Conservation (phyloP, 2,329 filamentous ascomycete genomes). For the Xylariaceae sp. region DNA sequence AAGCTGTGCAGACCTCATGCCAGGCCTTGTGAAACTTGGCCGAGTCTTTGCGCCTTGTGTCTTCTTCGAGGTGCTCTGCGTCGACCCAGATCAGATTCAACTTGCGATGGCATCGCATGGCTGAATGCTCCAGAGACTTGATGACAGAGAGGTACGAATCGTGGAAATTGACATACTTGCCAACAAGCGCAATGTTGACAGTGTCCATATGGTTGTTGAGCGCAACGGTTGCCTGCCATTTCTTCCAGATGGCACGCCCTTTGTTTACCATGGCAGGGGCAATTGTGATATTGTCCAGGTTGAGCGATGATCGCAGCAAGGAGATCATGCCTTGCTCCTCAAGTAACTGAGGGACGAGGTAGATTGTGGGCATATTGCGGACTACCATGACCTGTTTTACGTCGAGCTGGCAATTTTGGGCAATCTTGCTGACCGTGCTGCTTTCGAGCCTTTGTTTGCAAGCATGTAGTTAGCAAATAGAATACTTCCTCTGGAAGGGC, state of each 20-base stretch:
- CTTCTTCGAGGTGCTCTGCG: conserved; percentile 70
- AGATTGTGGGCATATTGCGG: conserved; percentile 80
- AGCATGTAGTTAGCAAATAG: no score
- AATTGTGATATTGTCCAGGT: conserved; percentile 51
- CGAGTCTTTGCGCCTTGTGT: conserved; percentile 53
- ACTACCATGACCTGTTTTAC: conserved; percentile 82
- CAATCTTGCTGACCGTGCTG: conserved; percentile 76
- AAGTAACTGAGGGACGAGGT: conserved; percentile 90
- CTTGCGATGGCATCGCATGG: conserved; percentile 77
- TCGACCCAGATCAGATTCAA: conserved; percentile 81
- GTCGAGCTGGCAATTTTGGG: conserved; percentile 81
- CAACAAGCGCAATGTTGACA: conserved; percentile 79
- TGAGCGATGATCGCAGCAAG: conserved; percentile 58
- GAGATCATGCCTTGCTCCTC: conserved; percentile 69
- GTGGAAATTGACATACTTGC: conserved; percentile 80
- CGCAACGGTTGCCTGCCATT: conserved; percentile 67
- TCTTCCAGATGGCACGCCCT: conserved; percentile 64
- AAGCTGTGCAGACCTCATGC: conserved; percentile 66
- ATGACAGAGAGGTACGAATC: conserved; percentile 78
- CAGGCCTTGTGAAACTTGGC: conserved; percentile 79
- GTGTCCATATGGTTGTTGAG: conserved; percentile 59
- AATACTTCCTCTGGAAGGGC: neutral
- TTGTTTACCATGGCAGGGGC: conserved; percentile 47
- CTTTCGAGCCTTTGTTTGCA: no score
- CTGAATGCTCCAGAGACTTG: conserved; percentile 84